phyloP scores from a whole-genome alignment of 208 protist genomes.

The Tetramitus jugosus region DNA sequence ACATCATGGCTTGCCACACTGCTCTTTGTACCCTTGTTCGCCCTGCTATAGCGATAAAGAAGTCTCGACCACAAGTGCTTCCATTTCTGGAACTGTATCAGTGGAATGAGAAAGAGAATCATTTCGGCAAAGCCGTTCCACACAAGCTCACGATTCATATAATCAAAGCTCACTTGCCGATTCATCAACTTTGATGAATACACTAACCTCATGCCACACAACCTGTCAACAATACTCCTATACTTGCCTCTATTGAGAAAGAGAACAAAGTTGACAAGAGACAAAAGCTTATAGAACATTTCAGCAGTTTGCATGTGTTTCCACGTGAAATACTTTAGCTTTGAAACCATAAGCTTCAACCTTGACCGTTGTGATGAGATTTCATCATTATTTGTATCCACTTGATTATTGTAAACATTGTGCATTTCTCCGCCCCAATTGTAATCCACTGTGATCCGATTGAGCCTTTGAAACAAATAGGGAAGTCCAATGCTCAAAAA shows the following conservation, averaged over 20 bases:
- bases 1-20: too few relatives aligned
- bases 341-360: too few relatives aligned
- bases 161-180: slow-evolving; percentile 10
- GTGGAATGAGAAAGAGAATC: neutral
- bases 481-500: neutral
- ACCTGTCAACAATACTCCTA: neutral
- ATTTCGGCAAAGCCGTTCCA: slow-evolving; percentile 15
- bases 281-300: neutral
- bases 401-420: too few relatives aligned
- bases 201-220: slow-evolving; percentile 5
- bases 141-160: slow-evolving; percentile 19
- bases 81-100: neutral
- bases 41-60: neutral
- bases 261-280: slow-evolving; percentile 5
- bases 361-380: too few relatives aligned
- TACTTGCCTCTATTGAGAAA: slow-evolving; percentile 5
- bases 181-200: neutral
- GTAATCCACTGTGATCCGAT: neutral
- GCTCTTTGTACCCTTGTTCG: neutral
- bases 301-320: neutral
- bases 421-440: neutral
- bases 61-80: neutral
- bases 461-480: neutral
- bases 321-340: neutral
- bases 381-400: too few relatives aligned